These are phyloP conservation scores for Erysiphe pisi DNA, from an alignment of 2,329 filamentous ascomycete species.

Conservation along the genomic window DNA sequence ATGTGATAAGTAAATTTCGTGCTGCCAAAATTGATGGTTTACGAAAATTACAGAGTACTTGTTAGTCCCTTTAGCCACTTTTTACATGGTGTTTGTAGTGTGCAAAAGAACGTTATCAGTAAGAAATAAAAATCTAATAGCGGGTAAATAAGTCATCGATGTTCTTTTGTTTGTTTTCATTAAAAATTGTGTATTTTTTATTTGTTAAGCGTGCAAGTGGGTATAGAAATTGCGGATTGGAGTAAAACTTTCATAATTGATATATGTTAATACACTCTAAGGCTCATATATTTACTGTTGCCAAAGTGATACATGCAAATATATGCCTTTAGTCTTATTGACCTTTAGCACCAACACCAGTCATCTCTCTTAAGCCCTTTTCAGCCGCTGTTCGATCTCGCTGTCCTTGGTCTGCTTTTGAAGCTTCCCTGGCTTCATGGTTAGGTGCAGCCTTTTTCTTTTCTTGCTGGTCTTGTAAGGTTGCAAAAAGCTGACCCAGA, in stretches of 20 bases:
- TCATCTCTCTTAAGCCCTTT: constrained; percentile 32
- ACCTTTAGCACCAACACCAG: constrained; percentile 27
- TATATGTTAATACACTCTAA: no score
- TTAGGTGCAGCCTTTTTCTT: constrained; percentile 11
- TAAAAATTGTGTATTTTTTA: no score
- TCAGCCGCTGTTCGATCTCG: constrained; percentile 30
- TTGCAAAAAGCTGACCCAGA: constrained; percentile 35
- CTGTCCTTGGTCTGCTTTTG: neutral
- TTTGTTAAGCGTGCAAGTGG: no score
- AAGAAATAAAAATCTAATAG: no score
- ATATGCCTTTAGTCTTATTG: neutral
- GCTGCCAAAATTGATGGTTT: constrained; percentile 34
- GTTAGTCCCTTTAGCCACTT: neutral
- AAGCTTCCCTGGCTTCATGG: neutral
- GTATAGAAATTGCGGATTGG: no score
- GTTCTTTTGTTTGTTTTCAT: no score
- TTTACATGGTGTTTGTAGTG: no score
- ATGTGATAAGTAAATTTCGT: constrained; percentile 40
- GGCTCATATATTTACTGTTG: no score
- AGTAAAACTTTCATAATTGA: no score
- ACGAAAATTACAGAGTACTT: constrained; percentile 30
- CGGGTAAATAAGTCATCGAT: no score
- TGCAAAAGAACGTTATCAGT: no score
- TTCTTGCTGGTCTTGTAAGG: constrained; percentile 30
- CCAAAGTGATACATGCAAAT: no score